A percentile compares a stretch with the other conserved stretches of the same genome.
phyloP scores from a whole-genome alignment of 768 basidiomycete species.

The Suillus americanus region DNA sequence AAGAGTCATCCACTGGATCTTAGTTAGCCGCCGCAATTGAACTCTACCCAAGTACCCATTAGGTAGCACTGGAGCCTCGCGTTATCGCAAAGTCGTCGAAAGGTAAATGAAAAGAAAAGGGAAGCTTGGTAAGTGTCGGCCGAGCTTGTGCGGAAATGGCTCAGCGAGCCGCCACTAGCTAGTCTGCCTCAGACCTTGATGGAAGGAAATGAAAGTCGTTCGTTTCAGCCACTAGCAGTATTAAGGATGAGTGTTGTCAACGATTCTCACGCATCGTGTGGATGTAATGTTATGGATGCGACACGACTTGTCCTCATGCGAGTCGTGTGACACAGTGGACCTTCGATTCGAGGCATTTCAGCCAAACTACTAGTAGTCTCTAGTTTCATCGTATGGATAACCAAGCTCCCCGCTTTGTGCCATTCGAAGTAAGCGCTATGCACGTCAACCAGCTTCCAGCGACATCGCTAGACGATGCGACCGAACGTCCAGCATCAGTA shows the following conservation, averaged over 20 bases:
- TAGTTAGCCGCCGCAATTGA: not conserved
- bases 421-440: not conserved
- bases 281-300: too few species aligned
- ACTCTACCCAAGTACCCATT: not conserved
- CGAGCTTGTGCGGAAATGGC: not conserved
- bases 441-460: not conserved
- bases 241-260: not conserved
- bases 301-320: not conserved
- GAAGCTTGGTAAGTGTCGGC: not conserved
- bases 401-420: not conserved
- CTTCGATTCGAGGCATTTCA: not conserved
- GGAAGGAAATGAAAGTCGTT: fast-evolving
- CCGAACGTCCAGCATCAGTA: slow-evolving; percentile 12
- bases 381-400: not conserved
- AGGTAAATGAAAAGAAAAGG: not conserved
- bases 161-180: not conserved
- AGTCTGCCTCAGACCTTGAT: not conserved
- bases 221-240: not conserved
- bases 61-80: not conserved
- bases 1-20: too few species aligned
- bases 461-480: not conserved
- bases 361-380: not conserved
- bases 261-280: not conserved
- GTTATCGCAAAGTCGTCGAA: not conserved
- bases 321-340: not conserved